phyloP scores from a whole-genome alignment of 805 yeast genomes.

The Wickerhamiella occidentalis region DNA sequence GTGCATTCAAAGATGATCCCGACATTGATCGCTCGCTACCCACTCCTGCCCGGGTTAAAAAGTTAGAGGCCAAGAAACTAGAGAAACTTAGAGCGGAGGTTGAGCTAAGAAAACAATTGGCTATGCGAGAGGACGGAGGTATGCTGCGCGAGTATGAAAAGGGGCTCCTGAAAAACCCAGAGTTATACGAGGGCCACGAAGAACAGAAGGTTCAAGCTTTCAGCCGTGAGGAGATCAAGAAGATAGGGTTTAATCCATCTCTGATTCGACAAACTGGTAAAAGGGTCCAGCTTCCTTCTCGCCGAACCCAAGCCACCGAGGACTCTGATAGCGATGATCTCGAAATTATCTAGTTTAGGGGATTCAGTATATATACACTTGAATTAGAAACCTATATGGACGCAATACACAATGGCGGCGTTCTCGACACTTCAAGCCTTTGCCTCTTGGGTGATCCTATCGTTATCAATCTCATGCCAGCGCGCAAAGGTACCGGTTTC shows the following conservation, averaged over 20 bases:
- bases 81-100: slow-evolving; percentile 22
- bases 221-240: slow-evolving; percentile 20
- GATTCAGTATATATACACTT: no score
- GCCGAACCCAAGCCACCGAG: not conserved
- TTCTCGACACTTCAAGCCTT: not conserved
- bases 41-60: slow-evolving; percentile 8
- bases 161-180: slow-evolving; percentile 16
- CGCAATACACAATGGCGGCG: no score
- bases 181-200: slow-evolving; percentile 1
- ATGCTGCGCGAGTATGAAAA: slow-evolving; percentile 21
- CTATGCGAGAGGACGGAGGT: slow-evolving; percentile 20
- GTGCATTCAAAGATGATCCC: not conserved
- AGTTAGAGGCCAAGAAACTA: slow-evolving; percentile 25
- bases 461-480: slow-evolving; percentile 38
- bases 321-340: slow-evolving; percentile 19
- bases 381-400: no score
- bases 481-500: slow-evolving; percentile 36
- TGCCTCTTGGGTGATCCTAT: slow-evolving; percentile 16
- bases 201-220: slow-evolving; percentile 13
- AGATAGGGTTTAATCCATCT: slow-evolving; percentile 24
- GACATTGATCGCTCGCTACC: slow-evolving; percentile 3
- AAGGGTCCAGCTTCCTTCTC: not conserved
- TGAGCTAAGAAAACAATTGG: slow-evolving; percentile 28
- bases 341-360: slow-evolving; percentile 14
- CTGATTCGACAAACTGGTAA: not conserved